Percentiles rank a stretch among this genome's conserved stretches.
Evolutionary conservation across 2,329 filamentous ascomycete species (phyloP).

Genomic region (Sphaerulina populicola): DNA sequence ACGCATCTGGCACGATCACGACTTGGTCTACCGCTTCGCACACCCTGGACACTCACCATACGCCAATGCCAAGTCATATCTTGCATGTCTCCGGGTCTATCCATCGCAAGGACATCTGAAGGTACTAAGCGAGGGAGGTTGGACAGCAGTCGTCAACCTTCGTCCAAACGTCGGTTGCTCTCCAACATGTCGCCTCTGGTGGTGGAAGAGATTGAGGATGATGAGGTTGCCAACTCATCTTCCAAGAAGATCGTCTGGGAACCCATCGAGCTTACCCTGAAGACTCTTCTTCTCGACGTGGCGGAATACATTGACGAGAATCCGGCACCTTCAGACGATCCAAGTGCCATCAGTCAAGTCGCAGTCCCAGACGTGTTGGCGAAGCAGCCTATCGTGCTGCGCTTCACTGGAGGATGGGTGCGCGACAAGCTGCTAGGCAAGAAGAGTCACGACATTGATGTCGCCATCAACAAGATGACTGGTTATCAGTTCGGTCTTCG

Average conservation of each 20-base stretch:
- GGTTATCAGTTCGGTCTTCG: slow-evolving; percentile 65
- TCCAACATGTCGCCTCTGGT: slow-evolving; percentile 27
- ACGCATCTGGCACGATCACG: slow-evolving; percentile 15
- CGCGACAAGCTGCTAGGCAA: slow-evolving; percentile 70
- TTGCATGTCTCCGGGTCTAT: slow-evolving; percentile 31
- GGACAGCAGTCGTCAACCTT: slow-evolving; percentile 6
- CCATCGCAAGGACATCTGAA: slow-evolving; percentile 23
- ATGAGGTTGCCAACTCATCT: slow-evolving; percentile 13
- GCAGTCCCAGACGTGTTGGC: slow-evolving; percentile 40
- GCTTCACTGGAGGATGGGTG: slow-evolving; percentile 82
- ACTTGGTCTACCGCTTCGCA: slow-evolving; percentile 3
- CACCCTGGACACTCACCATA: neutral
- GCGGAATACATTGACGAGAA: slow-evolving; percentile 56
- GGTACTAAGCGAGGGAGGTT: slow-evolving; percentile 27
- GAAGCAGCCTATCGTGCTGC: slow-evolving; percentile 48
- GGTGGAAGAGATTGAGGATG: slow-evolving; percentile 30
- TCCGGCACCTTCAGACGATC: slow-evolving; percentile 20
- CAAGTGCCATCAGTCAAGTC: slow-evolving; percentile 24
- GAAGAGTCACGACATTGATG: slow-evolving; percentile 71
- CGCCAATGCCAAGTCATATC: slow-evolving; percentile 17
- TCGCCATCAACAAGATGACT: slow-evolving; percentile 78
- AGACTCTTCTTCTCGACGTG: slow-evolving; percentile 72
- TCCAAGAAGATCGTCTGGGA: slow-evolving; percentile 49
- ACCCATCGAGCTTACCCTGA: slow-evolving; percentile 61
- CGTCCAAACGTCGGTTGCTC: slow-evolving; percentile 9